phyloP scores from a whole-genome alignment of 371 early-diverging fungal genomes.

The Rhizopus arrhizus region DNA sequence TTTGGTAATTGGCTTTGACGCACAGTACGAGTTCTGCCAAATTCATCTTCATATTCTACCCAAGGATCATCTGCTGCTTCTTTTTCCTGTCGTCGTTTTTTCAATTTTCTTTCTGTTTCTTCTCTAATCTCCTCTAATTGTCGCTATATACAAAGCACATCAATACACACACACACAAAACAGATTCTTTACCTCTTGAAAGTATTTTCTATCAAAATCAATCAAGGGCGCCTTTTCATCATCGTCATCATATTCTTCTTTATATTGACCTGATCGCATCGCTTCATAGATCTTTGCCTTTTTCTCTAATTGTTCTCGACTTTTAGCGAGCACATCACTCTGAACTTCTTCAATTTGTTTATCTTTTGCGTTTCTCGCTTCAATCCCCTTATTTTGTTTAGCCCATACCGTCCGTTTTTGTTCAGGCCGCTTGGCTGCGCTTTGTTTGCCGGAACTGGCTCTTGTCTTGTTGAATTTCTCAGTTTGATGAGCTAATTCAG shows the following conservation, averaged over 20 bases:
- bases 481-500: slow-evolving; percentile 7
- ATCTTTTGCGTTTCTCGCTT: slow-evolving; percentile 39
- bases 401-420: slow-evolving; percentile 64
- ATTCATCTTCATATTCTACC: slow-evolving; percentile 82
- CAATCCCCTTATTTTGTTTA: slow-evolving; percentile 63
- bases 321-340: slow-evolving; percentile 37
- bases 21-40: slow-evolving; percentile 75
- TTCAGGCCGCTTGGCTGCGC: slow-evolving; percentile 27
- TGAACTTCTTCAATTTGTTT: slow-evolving; percentile 39
- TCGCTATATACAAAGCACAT: slow-evolving; percentile 12
- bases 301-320: slow-evolving; percentile 64
- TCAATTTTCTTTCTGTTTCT: slow-evolving; percentile 13
- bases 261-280: slow-evolving; percentile 41
- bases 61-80: slow-evolving; percentile 66
- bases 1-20: slow-evolving; percentile 64
- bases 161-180: slow-evolving; percentile 3
- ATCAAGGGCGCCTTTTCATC: slow-evolving; percentile 46
- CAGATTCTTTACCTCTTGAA: slow-evolving; percentile 33
- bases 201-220: slow-evolving; percentile 54
- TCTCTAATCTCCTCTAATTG: slow-evolving; percentile 16
- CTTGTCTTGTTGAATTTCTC: slow-evolving; percentile 2
- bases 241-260: slow-evolving; percentile 28
- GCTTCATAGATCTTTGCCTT: slow-evolving; percentile 70
- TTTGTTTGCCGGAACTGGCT: slow-evolving; percentile 32
- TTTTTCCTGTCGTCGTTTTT: slow-evolving; percentile 3